Evolutionary conservation across 2,329 filamentous ascomycete genomes (phyloP).

Genomic region (Ramularia endophylla): DNA sequence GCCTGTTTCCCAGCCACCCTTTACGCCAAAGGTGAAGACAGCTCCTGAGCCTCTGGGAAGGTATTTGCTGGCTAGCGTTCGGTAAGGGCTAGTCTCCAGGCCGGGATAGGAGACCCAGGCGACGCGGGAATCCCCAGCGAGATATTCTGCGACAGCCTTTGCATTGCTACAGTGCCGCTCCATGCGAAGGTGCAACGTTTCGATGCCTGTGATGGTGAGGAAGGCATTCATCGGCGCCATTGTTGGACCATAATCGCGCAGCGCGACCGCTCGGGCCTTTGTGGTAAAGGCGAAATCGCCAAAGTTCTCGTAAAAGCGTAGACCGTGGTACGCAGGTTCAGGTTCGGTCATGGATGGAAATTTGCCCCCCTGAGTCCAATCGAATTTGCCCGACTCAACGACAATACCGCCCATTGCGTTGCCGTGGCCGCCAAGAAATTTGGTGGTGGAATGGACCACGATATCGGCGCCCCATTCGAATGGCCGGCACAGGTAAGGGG

Average conservation of each 20-base stretch:
- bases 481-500: constrained; percentile 13
- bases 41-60: constrained; percentile 11
- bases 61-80: constrained; percentile 7
- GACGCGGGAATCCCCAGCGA: constrained; percentile 9
- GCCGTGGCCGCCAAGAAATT: constrained; percentile 15
- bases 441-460: constrained; percentile 14
- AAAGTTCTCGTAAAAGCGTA: constrained; percentile 15
- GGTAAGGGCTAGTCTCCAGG: constrained; percentile 8
- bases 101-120: constrained; percentile 15
- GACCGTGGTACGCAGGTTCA: constrained; percentile 12
- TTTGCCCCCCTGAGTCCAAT: constrained; percentile 10
- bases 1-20: constrained; percentile 11
- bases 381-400: constrained; percentile 15
- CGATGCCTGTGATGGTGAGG: constrained; percentile 13
- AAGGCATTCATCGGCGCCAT: constrained; percentile 14
- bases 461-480: constrained; percentile 15
- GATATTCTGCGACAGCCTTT: constrained; percentile 10
- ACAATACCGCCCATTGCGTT: constrained; percentile 14
- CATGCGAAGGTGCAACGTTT: constrained; percentile 14
- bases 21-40: constrained; percentile 14
- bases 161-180: constrained; percentile 15
- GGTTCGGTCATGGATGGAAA: constrained; percentile 15
- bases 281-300: constrained; percentile 14
- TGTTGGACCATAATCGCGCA: constrained; percentile 12
- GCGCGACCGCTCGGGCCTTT: constrained; percentile 11